Base-by-base conservation (phyloP, 139 green algal genomes). In the Chlamydomonas sp. region DNA sequence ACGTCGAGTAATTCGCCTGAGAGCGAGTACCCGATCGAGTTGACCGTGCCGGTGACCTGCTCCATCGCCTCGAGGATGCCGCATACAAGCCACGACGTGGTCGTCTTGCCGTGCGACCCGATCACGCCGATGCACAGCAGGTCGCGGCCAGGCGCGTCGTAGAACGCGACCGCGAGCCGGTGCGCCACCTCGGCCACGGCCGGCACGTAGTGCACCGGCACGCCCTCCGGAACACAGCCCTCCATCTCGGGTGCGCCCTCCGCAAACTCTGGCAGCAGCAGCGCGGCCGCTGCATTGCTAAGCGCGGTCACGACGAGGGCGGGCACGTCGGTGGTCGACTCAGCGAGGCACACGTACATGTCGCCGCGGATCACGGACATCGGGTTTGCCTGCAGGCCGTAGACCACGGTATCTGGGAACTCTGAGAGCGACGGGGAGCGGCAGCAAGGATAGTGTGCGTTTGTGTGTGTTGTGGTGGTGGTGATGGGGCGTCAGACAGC, bases 81-180 rank as follows among this genome's bases (percentile, higher is more conserved):
- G 5, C 90, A 85, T 13, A 95, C 76, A 26, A 99, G 79, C 89
- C 93, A 98, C 28, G 82, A 77, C 0, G 83, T 85, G 1, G 93
- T 98, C n/a, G 91, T 97, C 85, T 99, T 99, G 65, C 95, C 95
- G 47, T 81, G 77, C 24, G 75, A 89, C 31, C 95, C 95, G 37
- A 87, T 79, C 22, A 98, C 67, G 28, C 78, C 90, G 8, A 96
- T 71, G 2, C 78, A 73, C n/a, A 76, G 70, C 76, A 90, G 74
- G 34, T 68, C 68, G 8, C 49, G 58, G 0, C 73, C 78, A 2
- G 85, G 84, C 13, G 50, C 64, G 31, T 86, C 81, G 69, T 90
- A 93, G 65, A 92, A 91, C 0, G 86, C 84, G 2, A 72, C 73
- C 24, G 85, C 85, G 22, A 92, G 59, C 0, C 75, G 54, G 26